Percentiles rank a stretch among this genome's conserved stretches.
phyloP scores from a whole-genome alignment of 306 rosid species.

The Neltuma alba region DNA sequence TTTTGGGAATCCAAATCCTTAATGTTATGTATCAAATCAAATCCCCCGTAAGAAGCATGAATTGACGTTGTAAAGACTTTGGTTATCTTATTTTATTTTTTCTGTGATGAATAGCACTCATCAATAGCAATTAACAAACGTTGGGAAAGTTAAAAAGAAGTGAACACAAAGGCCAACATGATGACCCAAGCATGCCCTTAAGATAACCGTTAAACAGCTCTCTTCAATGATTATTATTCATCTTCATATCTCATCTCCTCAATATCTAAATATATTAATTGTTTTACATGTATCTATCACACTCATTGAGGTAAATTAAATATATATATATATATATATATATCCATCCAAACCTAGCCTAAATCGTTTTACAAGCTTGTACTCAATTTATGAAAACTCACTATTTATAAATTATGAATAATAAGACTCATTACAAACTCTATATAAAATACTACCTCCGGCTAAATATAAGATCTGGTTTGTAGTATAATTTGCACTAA shows the following conservation, averaged over 20 bases:
- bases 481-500: too few species aligned
- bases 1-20: background rate
- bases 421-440: too few species aligned
- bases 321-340: too few species aligned
- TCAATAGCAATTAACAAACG: background rate
- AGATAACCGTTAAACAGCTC: constrained; percentile 30
- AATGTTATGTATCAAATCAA: background rate
- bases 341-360: too few species aligned
- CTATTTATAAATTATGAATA: too few species aligned
- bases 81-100: background rate
- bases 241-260: constrained; percentile 28
- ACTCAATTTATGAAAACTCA: too few species aligned
- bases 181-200: constrained; percentile 29
- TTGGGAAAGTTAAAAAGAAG: background rate
- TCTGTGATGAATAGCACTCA: constrained; percentile 1
- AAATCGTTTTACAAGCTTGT: too few species aligned
- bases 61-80: background rate
- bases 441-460: too few species aligned
- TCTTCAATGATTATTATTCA: constrained; percentile 23
- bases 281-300: background rate
- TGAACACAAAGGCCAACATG: constrained; percentile 24
- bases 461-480: too few species aligned
- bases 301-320: too few species aligned
- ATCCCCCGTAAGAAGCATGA: background rate
- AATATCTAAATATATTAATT: background rate